Conservation (phyloP, 164 flowering plant genomes). For the Litsea cubeba region DNA sequence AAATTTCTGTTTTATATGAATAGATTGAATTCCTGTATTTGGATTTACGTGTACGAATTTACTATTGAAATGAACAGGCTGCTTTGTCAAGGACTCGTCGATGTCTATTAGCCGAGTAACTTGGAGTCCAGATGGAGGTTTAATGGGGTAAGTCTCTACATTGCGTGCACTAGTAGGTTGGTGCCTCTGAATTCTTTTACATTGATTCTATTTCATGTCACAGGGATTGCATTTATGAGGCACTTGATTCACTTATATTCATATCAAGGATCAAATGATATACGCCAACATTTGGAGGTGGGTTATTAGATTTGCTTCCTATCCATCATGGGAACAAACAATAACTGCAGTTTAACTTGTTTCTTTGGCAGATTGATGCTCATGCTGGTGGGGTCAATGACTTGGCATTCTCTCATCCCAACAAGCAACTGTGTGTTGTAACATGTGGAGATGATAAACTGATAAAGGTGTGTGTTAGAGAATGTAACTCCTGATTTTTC, state of each 20-base stretch:
- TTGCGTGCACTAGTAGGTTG: not conserved
- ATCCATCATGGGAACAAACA: not conserved
- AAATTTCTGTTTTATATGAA: too few relatives aligned
- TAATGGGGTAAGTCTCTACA: conserved; percentile 46
- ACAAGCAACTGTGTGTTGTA: conserved; percentile 68
- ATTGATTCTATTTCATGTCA: not conserved
- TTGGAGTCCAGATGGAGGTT: conserved; percentile 88
- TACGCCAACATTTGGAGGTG: conserved; percentile 72
- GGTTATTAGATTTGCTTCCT: conserved; percentile 11
- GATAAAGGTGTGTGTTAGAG: conserved; percentile 50
- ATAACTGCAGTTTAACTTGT: conserved; percentile 4
- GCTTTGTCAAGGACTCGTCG: conserved; percentile 49
- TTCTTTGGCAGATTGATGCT: conserved; percentile 70
- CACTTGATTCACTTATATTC: conserved; percentile 76
- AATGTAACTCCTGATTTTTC: not conserved
- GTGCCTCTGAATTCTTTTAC: not conserved
- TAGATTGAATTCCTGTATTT: too few relatives aligned
- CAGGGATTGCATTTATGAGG: conserved; percentile 67
- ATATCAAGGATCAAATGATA: conserved; percentile 54
- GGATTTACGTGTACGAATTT: not conserved
- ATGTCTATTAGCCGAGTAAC: conserved; percentile 66
- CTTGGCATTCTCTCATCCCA: conserved; percentile 80
- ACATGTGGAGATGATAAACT: conserved; percentile 86
- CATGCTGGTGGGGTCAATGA: conserved; percentile 86
- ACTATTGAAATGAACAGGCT: conserved; percentile 36